A percentile compares a stretch with the other conserved stretches of the same genome.
Conservation (phyloP, 192 early-diverging fungal genomes). For the Obelidium mucronatum region DNA sequence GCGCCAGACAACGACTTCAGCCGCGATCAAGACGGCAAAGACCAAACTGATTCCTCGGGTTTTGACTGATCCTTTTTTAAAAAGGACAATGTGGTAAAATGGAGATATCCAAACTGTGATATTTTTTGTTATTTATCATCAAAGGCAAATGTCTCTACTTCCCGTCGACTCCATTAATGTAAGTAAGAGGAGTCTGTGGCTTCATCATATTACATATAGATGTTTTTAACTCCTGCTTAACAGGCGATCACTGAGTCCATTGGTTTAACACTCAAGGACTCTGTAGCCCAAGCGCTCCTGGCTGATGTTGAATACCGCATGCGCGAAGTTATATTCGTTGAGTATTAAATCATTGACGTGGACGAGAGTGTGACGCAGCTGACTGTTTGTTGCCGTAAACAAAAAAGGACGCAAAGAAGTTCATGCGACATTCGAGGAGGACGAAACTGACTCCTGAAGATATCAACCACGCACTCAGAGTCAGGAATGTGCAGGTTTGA, state of each 20-base stretch:
- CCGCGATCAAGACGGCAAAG: too few species aligned
- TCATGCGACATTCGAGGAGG: constrained; percentile 94
- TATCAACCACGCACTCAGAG: constrained; percentile 88
- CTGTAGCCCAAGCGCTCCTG: constrained; percentile 80
- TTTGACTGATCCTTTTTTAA: too few species aligned
- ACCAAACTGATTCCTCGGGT: too few species aligned
- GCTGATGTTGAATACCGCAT: constrained; percentile 96
- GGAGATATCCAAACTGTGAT: too few species aligned
- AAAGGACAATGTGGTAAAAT: too few species aligned
- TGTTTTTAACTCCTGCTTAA: constrained; percentile 30
- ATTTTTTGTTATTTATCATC: too few species aligned
- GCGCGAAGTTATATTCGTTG: constrained; percentile 83
- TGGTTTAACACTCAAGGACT: constrained; percentile 87
- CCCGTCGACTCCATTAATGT: constrained; percentile 12
- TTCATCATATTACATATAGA: constrained; percentile 32
- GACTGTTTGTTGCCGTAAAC: too few species aligned
- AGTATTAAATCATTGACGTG: constrained; percentile 8
- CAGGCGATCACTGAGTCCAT: constrained; percentile 78
- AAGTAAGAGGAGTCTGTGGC: neutral
- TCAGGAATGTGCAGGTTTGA: constrained; percentile 86
- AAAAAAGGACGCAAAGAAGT: constrained; percentile 91
- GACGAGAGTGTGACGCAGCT: neutral
- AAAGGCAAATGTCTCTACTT: neutral
- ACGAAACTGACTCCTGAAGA: constrained; percentile 83
- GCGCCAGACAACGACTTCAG: too few species aligned